Evolutionary conservation across 2,329 filamentous ascomycete genomes (phyloP), one percentile per base, ranked within the genome.

Genomic region (Aspergillus hortae): DNA sequence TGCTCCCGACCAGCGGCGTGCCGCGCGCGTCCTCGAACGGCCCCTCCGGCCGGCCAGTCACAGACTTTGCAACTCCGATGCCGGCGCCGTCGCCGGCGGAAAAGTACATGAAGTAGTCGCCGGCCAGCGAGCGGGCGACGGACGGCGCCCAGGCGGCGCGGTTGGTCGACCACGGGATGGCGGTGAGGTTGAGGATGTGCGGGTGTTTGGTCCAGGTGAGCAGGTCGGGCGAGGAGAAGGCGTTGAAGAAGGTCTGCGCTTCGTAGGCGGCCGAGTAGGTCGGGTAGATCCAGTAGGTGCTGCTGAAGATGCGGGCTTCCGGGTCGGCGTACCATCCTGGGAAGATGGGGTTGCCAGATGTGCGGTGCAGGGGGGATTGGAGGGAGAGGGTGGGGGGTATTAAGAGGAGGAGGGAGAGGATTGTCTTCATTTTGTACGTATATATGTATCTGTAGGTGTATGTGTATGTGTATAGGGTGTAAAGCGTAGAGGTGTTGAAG

Each of bases 281-380:
- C 5, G 77, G 75, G 58, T 72, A 80, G 21, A 80, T 72, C 75
- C 75, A 80, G 62, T 76, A 79, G 36, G 70, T 58, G 25, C 62
- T 64, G 14, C 74, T 61, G 64, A 77, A 80, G 61, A 75, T 73
- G 47, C 72, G 75, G 23, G 68, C 74, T 61, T 79, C 78, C 0
- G 77, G 78, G 51, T 80, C 77, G 6, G 77, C 78, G 57, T 80
- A 80, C 75, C 75, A 78, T 46, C 76, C 76, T 1, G 73, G 66
- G 21, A 79, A 68, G 47, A 80, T 74, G 5, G 77, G 77, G 50
- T 80, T 80, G 36, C 65, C 64, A 35, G 44, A 4, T 43, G 47
- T n/a, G 42, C 21, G 35, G 15, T 27, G 14, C 14, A 49, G 19
- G 6, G 42, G 35, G 35, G 27, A 25, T 23, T n/a, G 41, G 49